Conservation (phyloP, 306 rosid species). For the Rosa multiflora region DNA sequence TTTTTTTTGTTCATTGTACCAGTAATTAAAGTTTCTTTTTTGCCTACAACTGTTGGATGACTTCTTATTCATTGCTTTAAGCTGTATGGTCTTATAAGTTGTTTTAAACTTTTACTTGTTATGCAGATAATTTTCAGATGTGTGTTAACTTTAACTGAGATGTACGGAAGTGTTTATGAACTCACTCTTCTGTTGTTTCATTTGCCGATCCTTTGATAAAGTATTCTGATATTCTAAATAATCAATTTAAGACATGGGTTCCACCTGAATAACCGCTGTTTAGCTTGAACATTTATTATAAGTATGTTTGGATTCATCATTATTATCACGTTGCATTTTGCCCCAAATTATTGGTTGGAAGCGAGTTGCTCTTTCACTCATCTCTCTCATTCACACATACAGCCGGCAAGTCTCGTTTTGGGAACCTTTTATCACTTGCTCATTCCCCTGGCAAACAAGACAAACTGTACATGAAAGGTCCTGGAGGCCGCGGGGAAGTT, state of each 20-base stretch:
- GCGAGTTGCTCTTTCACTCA: neutral
- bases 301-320: neutral
- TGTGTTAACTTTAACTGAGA: neutral
- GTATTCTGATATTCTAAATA: neutral
- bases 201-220: neutral
- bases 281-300: neutral
- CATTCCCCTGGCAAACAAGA: conserved; percentile 76
- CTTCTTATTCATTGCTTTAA: neutral
- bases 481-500: conserved; percentile 99
- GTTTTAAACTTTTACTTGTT: neutral
- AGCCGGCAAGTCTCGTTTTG: conserved; percentile 90
- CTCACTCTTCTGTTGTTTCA: conserved; percentile 2
- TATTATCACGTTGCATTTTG: neutral
- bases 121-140: neutral
- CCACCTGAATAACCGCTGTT: neutral
- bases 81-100: neutral
- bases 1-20: conserved; percentile 5
- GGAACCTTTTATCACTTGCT: conserved; percentile 78
- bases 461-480: conserved; percentile 96
- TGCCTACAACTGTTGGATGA: neutral
- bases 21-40: neutral
- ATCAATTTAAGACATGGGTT: neutral
- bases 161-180: neutral
- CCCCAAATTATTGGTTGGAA: neutral
- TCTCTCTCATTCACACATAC: conserved; percentile 19